phyloP scores from a whole-genome alignment of 2,329 filamentous ascomycete genomes.

The Plectosphaerella sp. region DNA sequence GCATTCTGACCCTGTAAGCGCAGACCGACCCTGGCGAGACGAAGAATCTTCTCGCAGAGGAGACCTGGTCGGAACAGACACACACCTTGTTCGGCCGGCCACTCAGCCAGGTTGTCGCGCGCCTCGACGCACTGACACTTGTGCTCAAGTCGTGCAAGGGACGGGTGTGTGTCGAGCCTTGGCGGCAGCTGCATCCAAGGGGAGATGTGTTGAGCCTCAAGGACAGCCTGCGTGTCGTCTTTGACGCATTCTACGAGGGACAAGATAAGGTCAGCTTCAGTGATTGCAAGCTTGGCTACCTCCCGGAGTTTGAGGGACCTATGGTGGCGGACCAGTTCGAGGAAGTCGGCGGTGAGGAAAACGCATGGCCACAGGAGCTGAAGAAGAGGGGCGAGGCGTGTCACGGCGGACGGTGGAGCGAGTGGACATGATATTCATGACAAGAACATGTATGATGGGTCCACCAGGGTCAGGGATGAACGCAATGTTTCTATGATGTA shows the following conservation, averaged over 20 bases:
- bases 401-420: conserved; percentile 17
- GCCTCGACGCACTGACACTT: conserved; percentile 55
- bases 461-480: too few relatives aligned
- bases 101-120: conserved; percentile 21
- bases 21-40: conserved; percentile 50
- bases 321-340: conserved; percentile 23
- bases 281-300: conserved; percentile 50
- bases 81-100: not conserved
- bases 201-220: conserved; percentile 44
- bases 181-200: conserved; percentile 50
- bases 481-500: too few relatives aligned
- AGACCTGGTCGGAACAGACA: not conserved
- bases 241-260: conserved; percentile 47
- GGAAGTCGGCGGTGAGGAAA: conserved; percentile 15
- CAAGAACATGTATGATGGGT: too few relatives aligned
- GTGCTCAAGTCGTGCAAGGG: conserved; percentile 58
- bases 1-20: not conserved
- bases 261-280: conserved; percentile 44
- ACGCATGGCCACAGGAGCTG: not conserved
- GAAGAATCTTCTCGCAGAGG: conserved; percentile 33
- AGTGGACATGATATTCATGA: conserved; percentile 15
- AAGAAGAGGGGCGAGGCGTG: not conserved
- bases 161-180: conserved; percentile 48
- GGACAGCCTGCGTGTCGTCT: conserved; percentile 42
- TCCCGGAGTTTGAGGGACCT: conserved; percentile 50